These are phyloP conservation scores for Thielaviopsis populi DNA, from an alignment of 2,329 filamentous ascomycete genomes.

Conservation along the genomic window DNA sequence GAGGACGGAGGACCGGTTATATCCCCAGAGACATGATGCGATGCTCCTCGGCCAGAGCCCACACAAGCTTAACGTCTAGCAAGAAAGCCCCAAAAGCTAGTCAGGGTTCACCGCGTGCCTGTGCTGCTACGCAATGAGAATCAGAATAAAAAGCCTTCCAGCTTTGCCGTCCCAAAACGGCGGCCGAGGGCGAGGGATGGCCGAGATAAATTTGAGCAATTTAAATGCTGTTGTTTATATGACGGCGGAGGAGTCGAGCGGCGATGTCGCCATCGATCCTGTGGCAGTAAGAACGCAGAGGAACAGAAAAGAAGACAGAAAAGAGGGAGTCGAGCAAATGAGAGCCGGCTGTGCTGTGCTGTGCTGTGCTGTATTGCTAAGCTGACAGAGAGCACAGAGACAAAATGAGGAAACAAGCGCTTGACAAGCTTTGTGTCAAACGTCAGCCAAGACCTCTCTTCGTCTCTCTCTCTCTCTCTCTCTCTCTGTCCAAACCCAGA, in stretches of 20 bases:
- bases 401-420: not conserved
- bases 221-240: not conserved
- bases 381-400: not conserved
- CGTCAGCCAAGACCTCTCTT: not conserved
- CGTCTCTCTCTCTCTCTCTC: not conserved
- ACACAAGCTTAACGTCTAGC: not conserved
- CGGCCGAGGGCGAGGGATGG: not conserved
- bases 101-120: not conserved
- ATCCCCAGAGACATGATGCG: not conserved
- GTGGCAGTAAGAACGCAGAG: not conserved
- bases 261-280: constrained; percentile 22
- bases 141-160: not conserved
- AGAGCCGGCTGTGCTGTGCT: not conserved
- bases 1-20: not conserved
- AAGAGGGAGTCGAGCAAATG: not conserved
- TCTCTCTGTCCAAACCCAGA: not conserved
- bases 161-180: not conserved
- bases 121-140: not conserved
- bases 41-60: not conserved
- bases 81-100: not conserved
- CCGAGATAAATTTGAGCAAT: constrained; percentile 1
- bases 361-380: not conserved
- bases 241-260: constrained; percentile 15
- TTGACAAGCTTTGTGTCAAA: constrained; percentile 1
- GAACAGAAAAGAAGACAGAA: no score